These are phyloP conservation scores for Eucalyptus leucophloia DNA, from an alignment of 345 rosid species.

Conservation along the genomic window DNA sequence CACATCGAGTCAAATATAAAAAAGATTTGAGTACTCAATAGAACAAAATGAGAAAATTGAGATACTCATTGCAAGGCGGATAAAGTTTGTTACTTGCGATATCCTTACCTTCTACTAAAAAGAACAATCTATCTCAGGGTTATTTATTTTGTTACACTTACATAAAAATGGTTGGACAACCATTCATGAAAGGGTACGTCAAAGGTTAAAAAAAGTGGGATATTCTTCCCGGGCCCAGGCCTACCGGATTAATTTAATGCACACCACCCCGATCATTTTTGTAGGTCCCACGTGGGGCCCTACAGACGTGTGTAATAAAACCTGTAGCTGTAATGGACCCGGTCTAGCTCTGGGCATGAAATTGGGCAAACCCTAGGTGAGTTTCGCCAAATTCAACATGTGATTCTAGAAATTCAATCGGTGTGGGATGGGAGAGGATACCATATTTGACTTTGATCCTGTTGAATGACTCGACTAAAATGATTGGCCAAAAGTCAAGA, in stretches of 20 bases:
- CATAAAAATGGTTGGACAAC: too few species aligned
- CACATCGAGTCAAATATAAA: not conserved
- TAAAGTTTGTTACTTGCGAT: not conserved
- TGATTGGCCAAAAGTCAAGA: not conserved
- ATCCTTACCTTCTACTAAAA: not conserved
- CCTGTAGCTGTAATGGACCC: not conserved
- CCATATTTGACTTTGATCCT: not conserved
- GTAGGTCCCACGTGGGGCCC: not conserved
- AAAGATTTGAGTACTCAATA: not conserved
- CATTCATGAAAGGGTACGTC: not conserved
- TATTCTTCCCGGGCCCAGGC: not conserved
- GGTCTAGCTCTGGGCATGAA: not conserved
- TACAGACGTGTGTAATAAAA: not conserved
- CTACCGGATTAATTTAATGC: not conserved
- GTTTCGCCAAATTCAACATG: not conserved
- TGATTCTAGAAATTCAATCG: not conserved
- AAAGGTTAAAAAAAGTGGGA: not conserved
- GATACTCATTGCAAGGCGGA: not conserved
- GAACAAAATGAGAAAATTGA: not conserved
- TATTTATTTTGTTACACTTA: not conserved
- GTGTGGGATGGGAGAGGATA: not conserved
- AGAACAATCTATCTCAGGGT: not conserved
- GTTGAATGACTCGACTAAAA: not conserved
- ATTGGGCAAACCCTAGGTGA: not conserved
- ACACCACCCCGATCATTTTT: not conserved